Evolutionary conservation across 768 basidiomycete genomes (phyloP), one percentile per base, ranked within the genome.

Genomic region (Termitomyces sp.): DNA sequence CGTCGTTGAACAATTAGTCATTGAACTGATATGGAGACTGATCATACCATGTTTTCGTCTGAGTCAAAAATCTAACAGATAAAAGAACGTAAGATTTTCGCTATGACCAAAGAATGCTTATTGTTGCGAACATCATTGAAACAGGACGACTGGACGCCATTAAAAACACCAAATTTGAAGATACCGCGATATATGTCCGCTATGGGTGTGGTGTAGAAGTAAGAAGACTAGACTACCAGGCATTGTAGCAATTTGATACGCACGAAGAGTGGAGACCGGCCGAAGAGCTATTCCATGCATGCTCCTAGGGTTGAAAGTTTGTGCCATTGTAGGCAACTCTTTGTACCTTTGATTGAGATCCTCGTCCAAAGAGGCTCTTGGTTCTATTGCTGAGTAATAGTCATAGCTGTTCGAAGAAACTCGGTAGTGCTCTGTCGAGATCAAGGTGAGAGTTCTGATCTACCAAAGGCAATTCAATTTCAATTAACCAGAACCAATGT

Each of bases 121-220:
- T 54, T 40, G 40, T 33, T 5, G 68, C 84, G 57, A 67, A 93
- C 94, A 62, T 80, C 79, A 48, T 89, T 82, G 62, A 91, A 92
- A 68, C 91, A 94, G 30, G 77, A 79, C 14, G 91, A 93, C 64
- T 99, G 96, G 22, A 98, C 84, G 3, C 89, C 87, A 68, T 98
- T 98, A 78, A 98, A 98, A 3, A 89, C 83, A 0, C 86, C 86
- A 62, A 95, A 97, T 66, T 89, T 90, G 82, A 95, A 97, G 2
- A 93, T 74, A 0, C 80, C 76, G 16, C 91, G 84, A 70, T 89
- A 94, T 16, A 86, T 79, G 66, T 94, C 91, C 51, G 93, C 95
- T 96, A 63, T 9, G 45, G n/a, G 18, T 30, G n/a, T 18, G 24
- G 20, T 30, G 37, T 39, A 14, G 24, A 30, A n/a, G 30, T 46